Evolutionary conservation across 148 eudicot genomes (phyloP).

Genomic region (Nyssa sinensis): DNA sequence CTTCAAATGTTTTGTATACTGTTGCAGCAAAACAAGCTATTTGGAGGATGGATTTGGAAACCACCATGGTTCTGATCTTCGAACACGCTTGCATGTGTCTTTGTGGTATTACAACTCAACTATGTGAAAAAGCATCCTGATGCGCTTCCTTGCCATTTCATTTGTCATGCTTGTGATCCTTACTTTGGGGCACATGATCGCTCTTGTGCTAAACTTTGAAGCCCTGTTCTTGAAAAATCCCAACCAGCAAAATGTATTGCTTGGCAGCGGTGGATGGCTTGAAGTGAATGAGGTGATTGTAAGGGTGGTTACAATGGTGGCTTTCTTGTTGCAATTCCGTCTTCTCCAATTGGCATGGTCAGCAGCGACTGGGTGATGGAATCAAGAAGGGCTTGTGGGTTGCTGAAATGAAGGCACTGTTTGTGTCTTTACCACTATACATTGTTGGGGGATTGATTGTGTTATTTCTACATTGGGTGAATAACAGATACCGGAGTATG

Average conservation of each 20-base stretch:
- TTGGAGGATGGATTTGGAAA: conserved; percentile 21
- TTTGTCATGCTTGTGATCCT: conserved; percentile 25
- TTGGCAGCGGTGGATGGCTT: conserved; percentile 9
- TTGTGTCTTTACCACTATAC: conserved; percentile 6
- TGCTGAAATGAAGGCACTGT: conserved; percentile 15
- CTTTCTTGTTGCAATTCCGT: conserved; percentile 24
- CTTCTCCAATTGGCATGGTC: conserved; percentile 20
- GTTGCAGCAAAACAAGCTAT: not conserved
- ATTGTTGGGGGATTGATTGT: not conserved
- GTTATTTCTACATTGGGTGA: conserved; percentile 15
- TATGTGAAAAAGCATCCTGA: conserved; percentile 7
- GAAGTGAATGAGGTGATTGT: conserved; percentile 17
- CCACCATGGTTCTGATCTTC: conserved; percentile 22
- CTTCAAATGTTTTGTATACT: not conserved
- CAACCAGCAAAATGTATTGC: not conserved
- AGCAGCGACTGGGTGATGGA: not conserved
- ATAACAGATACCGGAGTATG: not conserved
- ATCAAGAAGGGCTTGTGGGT: conserved; percentile 1
- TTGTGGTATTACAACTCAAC: conserved; percentile 8
- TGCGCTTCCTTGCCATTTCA: conserved; percentile 7
- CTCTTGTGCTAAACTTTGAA: conserved; percentile 20
- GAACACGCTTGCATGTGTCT: conserved; percentile 14
- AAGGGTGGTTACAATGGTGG: conserved; percentile 13
- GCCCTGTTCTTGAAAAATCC: not conserved
- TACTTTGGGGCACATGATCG: conserved; percentile 21